phyloP scores from a whole-genome alignment of 1,284 basidiomycete genomes.

The Pseudozyma tsukubaensis region DNA sequence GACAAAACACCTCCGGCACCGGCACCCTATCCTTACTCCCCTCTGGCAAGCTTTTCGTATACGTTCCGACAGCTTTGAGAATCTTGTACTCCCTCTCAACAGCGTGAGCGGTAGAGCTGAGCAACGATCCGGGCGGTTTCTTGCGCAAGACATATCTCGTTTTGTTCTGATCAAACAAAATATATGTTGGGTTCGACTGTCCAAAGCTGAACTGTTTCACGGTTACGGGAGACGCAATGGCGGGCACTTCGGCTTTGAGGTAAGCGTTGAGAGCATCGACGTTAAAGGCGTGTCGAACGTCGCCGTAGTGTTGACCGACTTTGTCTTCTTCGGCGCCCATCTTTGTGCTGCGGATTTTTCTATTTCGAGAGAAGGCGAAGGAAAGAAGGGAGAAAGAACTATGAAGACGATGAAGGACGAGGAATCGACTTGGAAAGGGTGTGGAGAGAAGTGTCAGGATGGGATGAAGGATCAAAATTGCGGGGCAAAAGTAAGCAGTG shows the following conservation, averaged over 20 bases:
- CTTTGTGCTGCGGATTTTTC: neutral
- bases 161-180: slow-evolving; percentile 74
- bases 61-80: slow-evolving; percentile 73
- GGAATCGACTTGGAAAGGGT: neutral
- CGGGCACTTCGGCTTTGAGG: slow-evolving; percentile 74
- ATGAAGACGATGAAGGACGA: neutral
- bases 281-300: slow-evolving; percentile 54
- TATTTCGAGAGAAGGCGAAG: neutral
- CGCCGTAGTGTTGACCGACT: slow-evolving; percentile 56
- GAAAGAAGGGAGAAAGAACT: neutral
- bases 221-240: slow-evolving; percentile 77
- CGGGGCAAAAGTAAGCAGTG: slow-evolving; percentile 3
- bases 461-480: neutral
- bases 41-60: slow-evolving; percentile 28
- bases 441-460: neutral
- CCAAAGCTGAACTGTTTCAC: slow-evolving; percentile 87
- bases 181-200: slow-evolving; percentile 90
- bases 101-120: slow-evolving; percentile 90
- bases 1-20: slow-evolving; percentile 83
- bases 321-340: slow-evolving; percentile 11
- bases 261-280: slow-evolving; percentile 71
- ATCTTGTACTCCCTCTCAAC: slow-evolving; percentile 91
- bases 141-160: slow-evolving; percentile 87
- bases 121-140: slow-evolving; percentile 87
- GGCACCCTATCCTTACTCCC: slow-evolving; percentile 74